Conservation (phyloP, 768 basidiomycete genomes). For the Pholiota molesta region DNA sequence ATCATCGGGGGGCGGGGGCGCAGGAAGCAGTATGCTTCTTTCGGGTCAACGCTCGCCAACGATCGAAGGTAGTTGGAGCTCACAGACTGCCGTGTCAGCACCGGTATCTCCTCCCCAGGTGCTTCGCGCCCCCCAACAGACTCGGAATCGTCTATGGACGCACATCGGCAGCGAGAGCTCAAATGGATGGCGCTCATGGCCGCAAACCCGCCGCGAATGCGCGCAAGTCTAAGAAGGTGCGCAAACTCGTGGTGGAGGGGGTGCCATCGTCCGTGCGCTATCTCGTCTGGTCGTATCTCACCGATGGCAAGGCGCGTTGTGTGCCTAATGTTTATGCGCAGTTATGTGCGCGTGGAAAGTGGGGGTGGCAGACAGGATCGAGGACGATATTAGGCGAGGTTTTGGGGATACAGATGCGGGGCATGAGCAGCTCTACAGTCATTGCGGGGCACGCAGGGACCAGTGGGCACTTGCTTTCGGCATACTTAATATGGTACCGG, state of each 20-base stretch:
- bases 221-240: constrained; percentile 79
- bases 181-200: constrained; percentile 76
- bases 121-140: constrained; percentile 23
- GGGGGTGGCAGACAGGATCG: constrained; percentile 53
- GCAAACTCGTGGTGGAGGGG: constrained; percentile 72
- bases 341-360: constrained; percentile 60
- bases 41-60: constrained; percentile 30
- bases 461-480: constrained; percentile 64
- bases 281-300: constrained; percentile 81
- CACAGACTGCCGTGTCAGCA: constrained; percentile 4
- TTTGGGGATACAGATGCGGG: constrained; percentile 35
- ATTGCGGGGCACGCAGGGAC: constrained; percentile 60
- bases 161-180: constrained; percentile 74
- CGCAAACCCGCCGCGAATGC: constrained; percentile 61
- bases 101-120: constrained; percentile 5
- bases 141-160: constrained; percentile 49
- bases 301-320: constrained; percentile 72
- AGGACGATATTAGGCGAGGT: constrained; percentile 54
- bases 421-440: constrained; percentile 38
- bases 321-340: constrained; percentile 72
- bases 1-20: constrained; percentile 26
- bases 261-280: constrained; percentile 86
- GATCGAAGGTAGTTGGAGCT: constrained; percentile 4
- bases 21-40: constrained; percentile 4
- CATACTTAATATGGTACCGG: constrained; percentile 88